Evolutionary conservation across 129 eudicot genomes (phyloP), one percentile per base, ranked within the genome.

Genomic region (Artemisia tridentata): DNA sequence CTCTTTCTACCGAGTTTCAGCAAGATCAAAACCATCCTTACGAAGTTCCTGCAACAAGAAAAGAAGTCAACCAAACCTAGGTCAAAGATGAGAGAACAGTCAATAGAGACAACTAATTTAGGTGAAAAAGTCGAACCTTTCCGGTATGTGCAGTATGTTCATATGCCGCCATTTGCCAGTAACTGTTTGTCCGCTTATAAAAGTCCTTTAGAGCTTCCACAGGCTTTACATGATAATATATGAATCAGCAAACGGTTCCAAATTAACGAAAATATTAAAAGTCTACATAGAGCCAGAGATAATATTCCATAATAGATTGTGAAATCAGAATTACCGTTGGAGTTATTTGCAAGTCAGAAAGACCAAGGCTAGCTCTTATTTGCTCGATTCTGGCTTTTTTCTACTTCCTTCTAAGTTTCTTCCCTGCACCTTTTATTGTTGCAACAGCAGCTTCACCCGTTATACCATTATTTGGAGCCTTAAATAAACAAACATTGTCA

Each of bases 111-210:
- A n/a, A n/a, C n/a, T n/a, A n/a, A n/a, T n/a, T n/a, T n/a, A n/a
- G n/a, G n/a, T n/a, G n/a, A n/a, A n/a, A n/a, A n/a, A n/a, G n/a
- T n/a, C n/a, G n/a, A n/a, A n/a, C n/a, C n/a, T n/a, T n/a, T n/a
- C n/a, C 98, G 8, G 98, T 93, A 82, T 93, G 98, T 60, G 87
- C 92, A 23, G 98, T 93, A 73, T 93, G 98, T 71, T 93, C 98
- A 79, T 93, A 85, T 27, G 98, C 98, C 17, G 98, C 98, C 96
- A 93, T 93, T 89, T 93, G 98, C 98, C 98, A 93, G 85, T 93
- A 93, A 86, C 80, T 63, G 66, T n/a, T n/a, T n/a, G n/a, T n/a
- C n/a, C n/a, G n/a, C n/a, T n/a, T n/a, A n/a, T n/a, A n/a, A n/a
- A n/a, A n/a, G n/a, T n/a, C n/a, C n/a, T n/a, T n/a, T n/a, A n/a